Evolutionary conservation across 768 basidiomycete genomes (phyloP).

Genomic region (Bullera alba): DNA sequence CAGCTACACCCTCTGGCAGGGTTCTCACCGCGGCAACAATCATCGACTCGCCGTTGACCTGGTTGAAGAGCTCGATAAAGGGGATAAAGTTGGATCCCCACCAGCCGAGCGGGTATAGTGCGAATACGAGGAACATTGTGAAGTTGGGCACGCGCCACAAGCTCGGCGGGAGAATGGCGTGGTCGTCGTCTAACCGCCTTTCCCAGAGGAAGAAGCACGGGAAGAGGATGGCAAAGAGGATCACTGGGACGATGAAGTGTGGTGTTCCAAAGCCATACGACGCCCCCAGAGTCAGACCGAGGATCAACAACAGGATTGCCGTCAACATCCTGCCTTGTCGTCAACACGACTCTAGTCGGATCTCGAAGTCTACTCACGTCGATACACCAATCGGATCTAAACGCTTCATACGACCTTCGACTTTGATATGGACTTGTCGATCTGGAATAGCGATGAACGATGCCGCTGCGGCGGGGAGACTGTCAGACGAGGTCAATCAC

Average conservation of each 20-base stretch:
- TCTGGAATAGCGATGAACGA: constrained; percentile 17
- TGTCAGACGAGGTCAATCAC: background rate
- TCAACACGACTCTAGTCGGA: background rate
- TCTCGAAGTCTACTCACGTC: too few species aligned
- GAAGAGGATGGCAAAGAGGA: constrained; percentile 22
- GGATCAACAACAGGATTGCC: constrained; percentile 31
- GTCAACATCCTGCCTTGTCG: constrained; percentile 21
- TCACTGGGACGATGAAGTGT: constrained; percentile 27
- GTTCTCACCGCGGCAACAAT: constrained; percentile 7
- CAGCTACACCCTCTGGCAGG: constrained; percentile 2
- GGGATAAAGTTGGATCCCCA: constrained; percentile 8
- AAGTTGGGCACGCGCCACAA: constrained; percentile 39
- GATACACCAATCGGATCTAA: constrained; percentile 9
- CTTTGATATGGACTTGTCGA: background rate
- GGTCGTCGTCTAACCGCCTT: constrained; percentile 2
- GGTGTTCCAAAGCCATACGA: constrained; percentile 26
- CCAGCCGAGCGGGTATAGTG: constrained; percentile 24
- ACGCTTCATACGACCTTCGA: constrained; percentile 11
- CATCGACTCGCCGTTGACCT: background rate
- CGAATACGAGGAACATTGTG: constrained; percentile 22
- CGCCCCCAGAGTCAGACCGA: constrained; percentile 36
- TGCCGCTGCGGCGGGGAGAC: constrained; percentile 7
- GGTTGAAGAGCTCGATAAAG: background rate
- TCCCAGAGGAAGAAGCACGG: constrained; percentile 32
- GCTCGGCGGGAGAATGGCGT: constrained; percentile 26